Conservation (phyloP, 1,284 basidiomycete species). For the Melampsora americana region DNA sequence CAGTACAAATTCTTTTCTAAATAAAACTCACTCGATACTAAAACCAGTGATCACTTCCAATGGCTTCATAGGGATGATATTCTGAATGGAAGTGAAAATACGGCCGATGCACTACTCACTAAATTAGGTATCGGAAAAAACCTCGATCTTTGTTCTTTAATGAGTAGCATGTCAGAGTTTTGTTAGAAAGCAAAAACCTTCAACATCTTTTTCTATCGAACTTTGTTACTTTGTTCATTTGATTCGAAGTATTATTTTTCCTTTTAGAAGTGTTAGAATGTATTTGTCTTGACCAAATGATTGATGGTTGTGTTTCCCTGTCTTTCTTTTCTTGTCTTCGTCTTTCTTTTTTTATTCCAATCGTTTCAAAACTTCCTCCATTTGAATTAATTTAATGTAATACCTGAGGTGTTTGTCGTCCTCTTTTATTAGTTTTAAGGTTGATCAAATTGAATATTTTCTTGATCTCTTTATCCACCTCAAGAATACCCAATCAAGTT, state of each 20-base stretch:
- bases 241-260: neutral
- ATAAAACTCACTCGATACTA: neutral
- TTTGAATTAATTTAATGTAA: no score
- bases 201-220: neutral
- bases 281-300: no score
- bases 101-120: neutral
- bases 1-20: neutral
- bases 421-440: no score
- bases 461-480: no score
- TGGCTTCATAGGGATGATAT: conserved; percentile 1
- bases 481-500: no score
- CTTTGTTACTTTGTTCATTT: neutral
- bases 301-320: no score
- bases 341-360: no score
- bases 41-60: neutral
- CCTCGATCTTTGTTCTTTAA: conserved; percentile 12
- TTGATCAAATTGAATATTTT: no score
- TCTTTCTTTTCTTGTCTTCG: no score
- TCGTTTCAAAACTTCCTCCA: no score
- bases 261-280: no score
- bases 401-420: no score
- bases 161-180: conserved; percentile 5
- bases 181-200: neutral
- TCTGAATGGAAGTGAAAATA: conserved; percentile 8
- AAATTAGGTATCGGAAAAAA: neutral